phyloP scores from a whole-genome alignment of 257 asterid species.

The Craterostigma plantagineum region DNA sequence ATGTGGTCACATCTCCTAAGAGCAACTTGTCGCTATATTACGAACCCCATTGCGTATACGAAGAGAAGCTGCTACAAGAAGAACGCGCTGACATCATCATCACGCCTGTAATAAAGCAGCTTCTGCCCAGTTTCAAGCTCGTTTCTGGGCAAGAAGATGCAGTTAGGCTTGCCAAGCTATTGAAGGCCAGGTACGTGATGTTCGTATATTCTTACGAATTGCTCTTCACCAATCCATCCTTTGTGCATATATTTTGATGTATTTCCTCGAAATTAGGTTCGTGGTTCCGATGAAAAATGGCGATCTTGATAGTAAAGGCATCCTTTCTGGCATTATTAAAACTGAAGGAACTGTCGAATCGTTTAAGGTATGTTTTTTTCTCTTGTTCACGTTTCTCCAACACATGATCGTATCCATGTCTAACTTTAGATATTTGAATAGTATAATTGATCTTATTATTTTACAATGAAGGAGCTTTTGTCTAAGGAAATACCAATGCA shows the following conservation, averaged over 20 bases:
- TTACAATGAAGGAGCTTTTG: slow-evolving; percentile 38
- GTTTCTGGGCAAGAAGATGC: slow-evolving; percentile 94
- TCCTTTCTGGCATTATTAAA: slow-evolving; percentile 38
- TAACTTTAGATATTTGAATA: neutral
- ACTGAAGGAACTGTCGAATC: slow-evolving; percentile 63
- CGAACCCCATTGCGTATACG: slow-evolving; percentile 82
- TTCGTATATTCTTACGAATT: neutral
- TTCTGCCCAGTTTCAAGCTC: slow-evolving; percentile 52
- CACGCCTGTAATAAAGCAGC: slow-evolving; percentile 78
- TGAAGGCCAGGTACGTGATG: slow-evolving; percentile 44
- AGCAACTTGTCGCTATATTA: slow-evolving; percentile 41
- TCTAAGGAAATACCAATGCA: slow-evolving; percentile 43
- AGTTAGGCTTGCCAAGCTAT: slow-evolving; percentile 58
- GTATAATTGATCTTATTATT: no score
- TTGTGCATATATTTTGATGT: neutral
- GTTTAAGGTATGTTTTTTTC: slow-evolving; percentile 47
- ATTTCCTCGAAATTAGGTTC: slow-evolving; percentile 19
- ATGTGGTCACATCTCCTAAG: slow-evolving; percentile 52
- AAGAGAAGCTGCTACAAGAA: slow-evolving; percentile 30
- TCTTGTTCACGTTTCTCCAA: no score
- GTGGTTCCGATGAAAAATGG: slow-evolving; percentile 78
- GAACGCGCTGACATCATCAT: slow-evolving; percentile 55
- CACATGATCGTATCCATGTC: neutral
- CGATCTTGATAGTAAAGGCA: slow-evolving; percentile 74
- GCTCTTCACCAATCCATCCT: neutral